Evolutionary conservation across 495 filamentous ascomycete genomes (phyloP), one percentile per base, ranked within the genome.

Genomic region (Aspergillus haitiensis): DNA sequence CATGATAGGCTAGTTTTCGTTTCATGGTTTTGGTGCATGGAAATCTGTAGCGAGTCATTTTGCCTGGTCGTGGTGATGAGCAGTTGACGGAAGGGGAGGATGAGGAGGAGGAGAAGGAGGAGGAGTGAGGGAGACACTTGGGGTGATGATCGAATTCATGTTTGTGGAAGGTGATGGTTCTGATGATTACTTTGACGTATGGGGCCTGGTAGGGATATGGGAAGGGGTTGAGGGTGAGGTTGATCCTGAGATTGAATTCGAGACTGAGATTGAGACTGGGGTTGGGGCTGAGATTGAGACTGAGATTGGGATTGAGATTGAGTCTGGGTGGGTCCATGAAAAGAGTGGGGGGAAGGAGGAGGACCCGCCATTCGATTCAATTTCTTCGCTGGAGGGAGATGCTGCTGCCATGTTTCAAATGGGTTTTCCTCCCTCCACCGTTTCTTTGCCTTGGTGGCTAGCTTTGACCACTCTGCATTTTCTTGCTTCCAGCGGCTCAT

Each of bases 401-500:
- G 21, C 21, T 27, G 50, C 32, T 62, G 39, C 76, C 75, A 78
- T 8, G 4, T 46, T 39, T 72, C 73, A 62, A 72, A 75, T 21
- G 83, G 87, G 70, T 91, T 78, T 15, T 79, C 81, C 47, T 76
- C 76, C 60, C 86, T 86, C 73, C 85, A 94, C 57, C 80, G 78
- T 47, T 72, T 76, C 67, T 85, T 85, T 32, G 90, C 76, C 62
- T 81, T 76, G 10, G 68, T 70, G 2, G 86, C 86, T 45, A 78
- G 81, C 6, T 74, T 74, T 67, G 96, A 91, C 89, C 92, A 97
- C 58, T 87, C 79, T 35, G 72, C 81, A 9, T 79, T 79, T 18
- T 78, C 74, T 16, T 71, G 73, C 62, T 82, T 84, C 73, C 82
- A 95, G 27, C 74, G 73, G 18, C 77, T 81, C 57, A 84, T 69